Evolutionary conservation across 306 rosid genomes (phyloP).

Genomic region (Quercus bicolor): DNA sequence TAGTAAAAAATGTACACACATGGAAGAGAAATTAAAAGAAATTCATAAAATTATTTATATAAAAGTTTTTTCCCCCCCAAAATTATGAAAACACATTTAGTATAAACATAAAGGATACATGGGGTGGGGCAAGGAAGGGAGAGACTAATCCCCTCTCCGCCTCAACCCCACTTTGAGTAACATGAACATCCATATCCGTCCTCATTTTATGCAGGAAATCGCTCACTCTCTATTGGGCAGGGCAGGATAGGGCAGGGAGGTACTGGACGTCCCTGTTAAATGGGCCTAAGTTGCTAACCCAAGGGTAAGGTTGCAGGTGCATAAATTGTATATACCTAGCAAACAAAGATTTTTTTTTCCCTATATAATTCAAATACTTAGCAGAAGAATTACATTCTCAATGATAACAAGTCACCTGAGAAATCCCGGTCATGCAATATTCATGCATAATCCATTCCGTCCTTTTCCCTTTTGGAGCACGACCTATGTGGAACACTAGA

Average conservation of each 20-base stretch:
- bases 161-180: background rate
- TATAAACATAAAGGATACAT: background rate
- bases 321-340: background rate
- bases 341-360: background rate
- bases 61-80: no score
- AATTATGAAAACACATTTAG: background rate
- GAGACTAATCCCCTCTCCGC: background rate
- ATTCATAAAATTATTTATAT: no score
- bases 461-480: slow-evolving; percentile 93
- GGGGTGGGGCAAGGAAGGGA: background rate
- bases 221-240: background rate
- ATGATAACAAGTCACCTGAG: slow-evolving; percentile 54
- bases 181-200: background rate
- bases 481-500: slow-evolving; percentile 85
- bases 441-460: slow-evolving; percentile 99
- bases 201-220: background rate
- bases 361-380: background rate
- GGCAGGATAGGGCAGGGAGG: background rate
- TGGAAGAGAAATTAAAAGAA: no score
- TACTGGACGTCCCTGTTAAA: no score
- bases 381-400: background rate
- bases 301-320: background rate
- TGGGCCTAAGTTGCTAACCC: background rate
- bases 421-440: slow-evolving; percentile 60
- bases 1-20: no score